Base-by-base conservation (phyloP, 352 stramenopile genomes). In the Pilasporangium apinafurcum region DNA sequence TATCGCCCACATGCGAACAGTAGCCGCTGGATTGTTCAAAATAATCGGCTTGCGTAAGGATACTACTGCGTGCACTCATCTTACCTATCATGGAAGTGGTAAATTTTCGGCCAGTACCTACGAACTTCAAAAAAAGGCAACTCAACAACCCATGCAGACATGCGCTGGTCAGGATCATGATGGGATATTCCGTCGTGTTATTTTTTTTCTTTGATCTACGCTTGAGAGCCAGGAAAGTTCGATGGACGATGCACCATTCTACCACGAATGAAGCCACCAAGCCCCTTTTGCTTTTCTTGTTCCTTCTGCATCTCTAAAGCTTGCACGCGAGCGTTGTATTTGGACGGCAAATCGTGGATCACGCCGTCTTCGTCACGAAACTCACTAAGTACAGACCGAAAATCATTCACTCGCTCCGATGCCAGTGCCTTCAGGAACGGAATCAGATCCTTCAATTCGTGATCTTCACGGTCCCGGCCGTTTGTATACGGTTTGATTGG, bases 341-440 rank as follows among this genome's bases (percentile, higher is more conserved):
- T 87, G 29, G 73, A 40, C 14, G 79, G 71, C 25, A 94, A 50
- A 32, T 94, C 82, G 30, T 78, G 79, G 24, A 90, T 64, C 8
- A 91, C 68, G 21, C 82, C 82, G 39, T 93, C 82, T 0, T 86
- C 70, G 27, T 92, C 82, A n/a, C 66, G 65, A 59, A 92, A 94
- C 47, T 92, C 78, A 5, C 46, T 46, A 7, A 94, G 75, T 17
- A 91, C 75, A 14, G 62, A 42, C n/a, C 79, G 76, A 49, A 94
- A 89, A 44, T 94, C 82, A 2, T 53, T 25, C 5, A 94, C 74
- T 20, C 72, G 76, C 42, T 91, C 80, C n/a, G 66, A 76, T 8
- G 79, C 79, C 33, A 94, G 53, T 1, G 82, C 80, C 57, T 86
- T 84, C 3, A 94, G 53, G 61, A 94, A 94, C 44, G 82, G 82